These are phyloP conservation scores for Haplosporangium gracile DNA, from an alignment of 192 early-diverging fungal genomes.

Conservation along the genomic window DNA sequence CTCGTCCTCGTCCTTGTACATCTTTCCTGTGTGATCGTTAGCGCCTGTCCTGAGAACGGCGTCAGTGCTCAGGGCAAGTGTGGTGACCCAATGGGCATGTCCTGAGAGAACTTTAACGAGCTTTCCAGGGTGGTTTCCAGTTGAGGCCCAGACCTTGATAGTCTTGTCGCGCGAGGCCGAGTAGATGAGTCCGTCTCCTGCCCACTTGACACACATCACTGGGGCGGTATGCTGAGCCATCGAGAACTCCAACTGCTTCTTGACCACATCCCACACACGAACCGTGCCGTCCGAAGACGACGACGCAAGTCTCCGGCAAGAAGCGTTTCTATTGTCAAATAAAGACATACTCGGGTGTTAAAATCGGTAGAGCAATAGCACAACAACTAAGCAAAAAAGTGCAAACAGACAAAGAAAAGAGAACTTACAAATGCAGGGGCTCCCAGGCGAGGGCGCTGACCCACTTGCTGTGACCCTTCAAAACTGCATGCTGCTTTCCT, in stretches of 20 bases:
- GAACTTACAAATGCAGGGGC: constrained; percentile 83
- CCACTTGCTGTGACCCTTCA: constrained; percentile 89
- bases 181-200: constrained; percentile 94
- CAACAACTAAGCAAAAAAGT: background rate
- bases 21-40: constrained; percentile 85
- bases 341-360: background rate
- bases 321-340: constrained; percentile 66
- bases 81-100: constrained; percentile 98
- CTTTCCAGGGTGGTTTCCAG: constrained; percentile 72
- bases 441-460: constrained; percentile 96
- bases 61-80: constrained; percentile 92
- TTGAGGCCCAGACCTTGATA: constrained; percentile 94
- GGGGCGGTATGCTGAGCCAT: constrained; percentile 93
- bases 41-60: constrained; percentile 91
- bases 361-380: background rate
- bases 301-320: constrained; percentile 85
- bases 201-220: constrained; percentile 96
- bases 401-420: background rate
- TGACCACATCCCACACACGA: constrained; percentile 92
- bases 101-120: constrained; percentile 88
- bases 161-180: constrained; percentile 94
- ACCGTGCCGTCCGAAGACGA: constrained; percentile 96
- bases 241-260: constrained; percentile 79
- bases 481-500: constrained; percentile 75
- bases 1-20: constrained; percentile 71